phyloP scores from a whole-genome alignment of 164 flowering plant genomes.

The Liquidambar formosana region DNA sequence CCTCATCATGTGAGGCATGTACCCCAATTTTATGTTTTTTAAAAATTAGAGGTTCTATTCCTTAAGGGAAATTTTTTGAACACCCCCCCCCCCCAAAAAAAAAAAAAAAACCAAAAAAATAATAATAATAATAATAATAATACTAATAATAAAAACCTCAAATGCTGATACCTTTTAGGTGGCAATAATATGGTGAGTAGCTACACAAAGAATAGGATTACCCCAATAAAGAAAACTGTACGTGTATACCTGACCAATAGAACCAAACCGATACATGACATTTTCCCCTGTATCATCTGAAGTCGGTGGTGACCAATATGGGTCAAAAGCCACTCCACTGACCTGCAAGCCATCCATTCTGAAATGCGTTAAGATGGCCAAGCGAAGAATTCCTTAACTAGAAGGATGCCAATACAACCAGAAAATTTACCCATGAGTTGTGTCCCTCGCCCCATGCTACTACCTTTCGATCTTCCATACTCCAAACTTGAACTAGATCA shows the following conservation, averaged over 20 bases:
- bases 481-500: constrained; percentile 94
- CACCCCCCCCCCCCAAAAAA: no score
- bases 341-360: constrained; percentile 55
- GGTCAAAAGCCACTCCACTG: constrained; percentile 94
- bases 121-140: no score
- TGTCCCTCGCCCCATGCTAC: constrained; percentile 99
- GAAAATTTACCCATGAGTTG: constrained; percentile 79
- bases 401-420: neutral
- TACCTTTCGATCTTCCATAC: constrained; percentile 89
- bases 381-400: neutral
- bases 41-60: no score
- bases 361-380: neutral
- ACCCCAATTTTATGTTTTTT: no score
- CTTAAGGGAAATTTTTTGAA: no score
- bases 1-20: no score
- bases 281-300: constrained; percentile 70
- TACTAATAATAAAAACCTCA: no score
- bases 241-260: constrained; percentile 85
- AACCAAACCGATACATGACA: constrained; percentile 86
- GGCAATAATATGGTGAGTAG: no score
- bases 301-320: constrained; percentile 81
- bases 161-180: no score
- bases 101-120: no score
- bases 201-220: no score
- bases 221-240: no score